Conservation (phyloP, 257 asterid genomes). For the Ilex aquifolium region DNA sequence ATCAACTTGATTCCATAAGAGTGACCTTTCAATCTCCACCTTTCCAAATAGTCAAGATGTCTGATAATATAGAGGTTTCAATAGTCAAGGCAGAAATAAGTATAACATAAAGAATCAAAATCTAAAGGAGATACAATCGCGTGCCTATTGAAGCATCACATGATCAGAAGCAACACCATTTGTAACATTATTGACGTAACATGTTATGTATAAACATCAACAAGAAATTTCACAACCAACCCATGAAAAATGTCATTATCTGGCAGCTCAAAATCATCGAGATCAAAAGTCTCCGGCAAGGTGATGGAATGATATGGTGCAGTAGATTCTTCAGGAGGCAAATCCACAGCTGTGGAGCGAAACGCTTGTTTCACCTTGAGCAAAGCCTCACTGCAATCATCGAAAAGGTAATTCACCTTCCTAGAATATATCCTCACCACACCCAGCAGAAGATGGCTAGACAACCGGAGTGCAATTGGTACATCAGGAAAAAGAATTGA, state of each 20-base stretch:
- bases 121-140: too few species aligned
- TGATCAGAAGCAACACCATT: neutral
- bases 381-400: slow-evolving; percentile 95
- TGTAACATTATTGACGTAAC: neutral
- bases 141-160: too few species aligned
- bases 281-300: slow-evolving; percentile 96
- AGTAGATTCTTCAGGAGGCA: slow-evolving; percentile 97
- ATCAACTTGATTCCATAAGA: too few species aligned
- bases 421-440: slow-evolving; percentile 92
- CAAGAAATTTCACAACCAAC: slow-evolving; percentile 39
- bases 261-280: slow-evolving; percentile 98
- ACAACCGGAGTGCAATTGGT: slow-evolving; percentile 93
- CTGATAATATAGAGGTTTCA: too few species aligned
- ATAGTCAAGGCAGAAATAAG: too few species aligned
- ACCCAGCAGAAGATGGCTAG: slow-evolving; percentile 98
- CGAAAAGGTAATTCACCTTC: slow-evolving; percentile 96
- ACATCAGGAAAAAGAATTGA: slow-evolving; percentile 92
- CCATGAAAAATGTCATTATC: slow-evolving; percentile 86
- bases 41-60: too few species aligned
- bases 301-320: slow-evolving; percentile 99
- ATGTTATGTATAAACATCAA: neutral
- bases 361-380: slow-evolving; percentile 95
- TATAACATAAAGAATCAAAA: too few species aligned
- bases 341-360: slow-evolving; percentile 95
- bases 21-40: too few species aligned